Evolutionary conservation across 169 alveolate genomes (phyloP).

Genomic region (Cryptosporidium parvum): DNA sequence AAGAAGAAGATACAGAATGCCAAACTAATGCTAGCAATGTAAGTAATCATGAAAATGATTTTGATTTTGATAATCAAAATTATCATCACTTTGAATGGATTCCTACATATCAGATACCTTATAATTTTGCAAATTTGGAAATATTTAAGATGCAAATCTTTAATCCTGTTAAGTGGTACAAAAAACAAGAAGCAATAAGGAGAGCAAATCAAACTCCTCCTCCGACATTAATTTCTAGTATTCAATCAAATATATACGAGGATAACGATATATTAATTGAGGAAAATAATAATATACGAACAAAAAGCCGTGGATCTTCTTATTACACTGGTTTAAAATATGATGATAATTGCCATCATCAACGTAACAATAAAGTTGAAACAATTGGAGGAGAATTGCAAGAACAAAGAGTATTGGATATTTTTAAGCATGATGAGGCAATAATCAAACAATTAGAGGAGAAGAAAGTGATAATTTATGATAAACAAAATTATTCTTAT

Average conservation of each 20-base stretch:
- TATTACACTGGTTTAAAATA: not conserved
- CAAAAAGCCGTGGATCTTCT: not conserved
- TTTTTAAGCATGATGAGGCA: conserved; percentile 1
- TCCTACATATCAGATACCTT: conserved; percentile 45
- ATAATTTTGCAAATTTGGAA: conserved; percentile 42
- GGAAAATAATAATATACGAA: not conserved
- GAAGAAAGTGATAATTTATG: not conserved
- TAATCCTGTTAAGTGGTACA: conserved; percentile 56
- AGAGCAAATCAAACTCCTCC: conserved; percentile 65
- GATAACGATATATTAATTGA: not conserved
- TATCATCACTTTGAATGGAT: conserved; percentile 25
- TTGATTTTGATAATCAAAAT: not conserved
- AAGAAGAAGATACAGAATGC: not conserved
- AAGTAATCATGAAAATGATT: not conserved
- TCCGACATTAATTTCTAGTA: not conserved
- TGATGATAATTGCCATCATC: not conserved
- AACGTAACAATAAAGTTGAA: too few species aligned
- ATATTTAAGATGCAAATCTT: conserved; percentile 41
- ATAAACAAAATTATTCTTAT: not conserved
- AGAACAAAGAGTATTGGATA: not conserved
- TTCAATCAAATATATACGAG: not conserved
- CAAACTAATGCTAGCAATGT: too few species aligned
- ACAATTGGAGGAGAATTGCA: not conserved
- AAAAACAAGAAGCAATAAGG: not conserved
- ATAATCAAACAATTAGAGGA: conserved; percentile 14